Percentiles rank a stretch among this genome's conserved stretches.
These are phyloP conservation scores for Sistotremastrum niveocremeum DNA, from an alignment of 768 basidiomycete species.

Conservation along the genomic window DNA sequence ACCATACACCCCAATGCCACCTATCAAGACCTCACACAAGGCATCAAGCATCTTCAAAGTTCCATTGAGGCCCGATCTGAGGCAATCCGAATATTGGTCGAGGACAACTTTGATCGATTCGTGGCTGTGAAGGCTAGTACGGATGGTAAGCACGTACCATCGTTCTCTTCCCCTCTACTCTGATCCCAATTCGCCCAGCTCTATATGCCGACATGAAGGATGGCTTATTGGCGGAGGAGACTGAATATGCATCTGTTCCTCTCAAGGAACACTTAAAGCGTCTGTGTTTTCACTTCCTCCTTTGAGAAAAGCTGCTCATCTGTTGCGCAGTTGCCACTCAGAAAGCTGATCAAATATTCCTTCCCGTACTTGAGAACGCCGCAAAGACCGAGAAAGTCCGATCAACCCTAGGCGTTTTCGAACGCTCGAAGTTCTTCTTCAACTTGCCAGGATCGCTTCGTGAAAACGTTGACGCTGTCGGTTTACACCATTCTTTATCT, in stretches of 20 bases:
- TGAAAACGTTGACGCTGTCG: constrained; percentile 79
- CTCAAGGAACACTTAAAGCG: constrained; percentile 79
- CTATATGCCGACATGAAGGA: constrained; percentile 89
- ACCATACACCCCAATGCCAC: constrained; percentile 89
- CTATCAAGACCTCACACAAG: constrained; percentile 77
- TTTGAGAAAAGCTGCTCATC: background rate
- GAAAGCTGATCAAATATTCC: constrained; percentile 90
- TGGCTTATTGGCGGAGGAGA: constrained; percentile 59
- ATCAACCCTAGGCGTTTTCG: constrained; percentile 88
- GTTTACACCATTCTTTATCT: constrained; percentile 13
- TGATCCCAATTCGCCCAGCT: constrained; percentile 31
- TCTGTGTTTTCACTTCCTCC: constrained; percentile 20
- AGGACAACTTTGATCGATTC: constrained; percentile 96
- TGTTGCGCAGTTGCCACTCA: constrained; percentile 58
- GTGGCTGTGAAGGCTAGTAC: constrained; percentile 94
- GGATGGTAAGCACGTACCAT: constrained; percentile 45
- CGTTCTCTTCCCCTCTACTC: background rate
- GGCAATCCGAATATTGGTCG: constrained; percentile 88
- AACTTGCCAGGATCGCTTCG: constrained; percentile 87
- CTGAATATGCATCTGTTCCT: constrained; percentile 73
- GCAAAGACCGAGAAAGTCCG: constrained; percentile 88
- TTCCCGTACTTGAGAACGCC: constrained; percentile 91
- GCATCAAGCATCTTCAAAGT: constrained; percentile 56
- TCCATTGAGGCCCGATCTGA: constrained; percentile 87
- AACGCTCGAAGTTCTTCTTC: constrained; percentile 96